Evolutionary conservation across 805 yeast species (phyloP).

Genomic region (Candida anglica): DNA sequence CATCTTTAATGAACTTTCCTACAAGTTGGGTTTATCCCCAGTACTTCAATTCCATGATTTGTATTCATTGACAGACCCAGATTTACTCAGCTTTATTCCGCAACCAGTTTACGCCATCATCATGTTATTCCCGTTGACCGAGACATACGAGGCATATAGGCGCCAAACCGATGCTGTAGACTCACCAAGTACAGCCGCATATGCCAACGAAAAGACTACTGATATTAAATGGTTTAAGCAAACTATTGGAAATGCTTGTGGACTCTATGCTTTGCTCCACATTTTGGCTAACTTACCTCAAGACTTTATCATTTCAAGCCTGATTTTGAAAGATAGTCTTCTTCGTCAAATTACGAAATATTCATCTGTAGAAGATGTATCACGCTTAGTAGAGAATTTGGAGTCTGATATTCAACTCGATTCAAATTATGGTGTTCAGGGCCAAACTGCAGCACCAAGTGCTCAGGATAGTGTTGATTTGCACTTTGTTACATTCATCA

Average conservation of each 20-base stretch:
- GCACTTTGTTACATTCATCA: constrained; percentile 77
- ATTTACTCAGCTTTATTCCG: constrained; percentile 75
- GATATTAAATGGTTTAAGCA: constrained; percentile 77
- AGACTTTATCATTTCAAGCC: constrained; percentile 40
- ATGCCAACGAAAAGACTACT: constrained; percentile 22
- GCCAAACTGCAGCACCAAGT: constrained; percentile 66
- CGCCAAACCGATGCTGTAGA: constrained; percentile 5
- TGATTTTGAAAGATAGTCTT: constrained; percentile 21
- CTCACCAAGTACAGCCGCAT: constrained; percentile 3
- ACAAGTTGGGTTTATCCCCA: constrained; percentile 61
- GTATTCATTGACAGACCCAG: constrained; percentile 79
- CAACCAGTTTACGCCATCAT: constrained; percentile 74
- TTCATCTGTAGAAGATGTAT: constrained; percentile 29
- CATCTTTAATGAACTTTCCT: constrained; percentile 68
- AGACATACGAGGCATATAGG: constrained; percentile 52
- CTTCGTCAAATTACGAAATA: constrained; percentile 11
- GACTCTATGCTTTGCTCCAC: constrained; percentile 84
- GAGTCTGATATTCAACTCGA: constrained; percentile 41
- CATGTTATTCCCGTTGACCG: constrained; percentile 78
- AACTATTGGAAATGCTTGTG: constrained; percentile 85
- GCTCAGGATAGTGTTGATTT: constrained; percentile 49
- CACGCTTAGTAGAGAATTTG: constrained; percentile 42
- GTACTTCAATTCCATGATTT: constrained; percentile 70
- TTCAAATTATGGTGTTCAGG: constrained; percentile 44
- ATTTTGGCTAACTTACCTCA: constrained; percentile 42